Percentiles rank a stretch among this genome's conserved stretches.
Conservation (phyloP, 2,329 filamentous ascomycete genomes). For the Monosporascus sp. region DNA sequence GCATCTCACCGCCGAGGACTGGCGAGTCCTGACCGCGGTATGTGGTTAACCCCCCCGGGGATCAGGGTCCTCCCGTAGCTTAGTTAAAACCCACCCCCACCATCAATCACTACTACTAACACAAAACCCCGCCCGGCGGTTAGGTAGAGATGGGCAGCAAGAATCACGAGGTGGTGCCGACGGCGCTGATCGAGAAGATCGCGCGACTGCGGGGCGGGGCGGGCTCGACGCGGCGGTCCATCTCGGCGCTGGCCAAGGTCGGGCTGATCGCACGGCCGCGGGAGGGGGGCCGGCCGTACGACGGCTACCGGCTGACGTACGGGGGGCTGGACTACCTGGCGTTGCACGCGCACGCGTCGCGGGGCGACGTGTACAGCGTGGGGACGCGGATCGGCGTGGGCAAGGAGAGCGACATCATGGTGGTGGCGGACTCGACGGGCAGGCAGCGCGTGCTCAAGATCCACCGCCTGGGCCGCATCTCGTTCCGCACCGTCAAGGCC, state of each 20-base stretch:
- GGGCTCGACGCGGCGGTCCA: constrained; percentile 76
- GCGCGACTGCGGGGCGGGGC: constrained; percentile 73
- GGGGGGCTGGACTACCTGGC: constrained; percentile 97
- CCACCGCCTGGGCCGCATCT: constrained; percentile 89
- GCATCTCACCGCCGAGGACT: constrained; percentile 88
- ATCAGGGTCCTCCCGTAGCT: too few species aligned
- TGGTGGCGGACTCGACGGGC: constrained; percentile 77
- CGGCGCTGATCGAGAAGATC: constrained; percentile 77
- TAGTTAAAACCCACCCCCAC: constrained; percentile 14
- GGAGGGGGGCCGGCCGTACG: constrained; percentile 61
- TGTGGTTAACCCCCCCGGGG: constrained; percentile 25
- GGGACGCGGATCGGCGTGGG: constrained; percentile 93
- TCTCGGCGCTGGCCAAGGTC: constrained; percentile 86
- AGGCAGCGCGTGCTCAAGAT: constrained; percentile 86
- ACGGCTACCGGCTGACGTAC: constrained; percentile 94
- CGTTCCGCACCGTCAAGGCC: constrained; percentile 91
- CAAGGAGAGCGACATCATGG: constrained; percentile 95
- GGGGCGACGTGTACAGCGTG: constrained; percentile 80
- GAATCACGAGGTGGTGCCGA: constrained; percentile 96
- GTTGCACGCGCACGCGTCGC: constrained; percentile 78
- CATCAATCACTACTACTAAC: constrained; percentile 17
- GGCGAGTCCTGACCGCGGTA: constrained; percentile 90
- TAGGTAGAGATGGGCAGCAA: constrained; percentile 91
- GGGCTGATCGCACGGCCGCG: constrained; percentile 88
- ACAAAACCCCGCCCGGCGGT: constrained; percentile 26